These are phyloP conservation scores for Diaporthe destruens DNA, from an alignment of 2,329 filamentous ascomycete species.

Conservation along the genomic window DNA sequence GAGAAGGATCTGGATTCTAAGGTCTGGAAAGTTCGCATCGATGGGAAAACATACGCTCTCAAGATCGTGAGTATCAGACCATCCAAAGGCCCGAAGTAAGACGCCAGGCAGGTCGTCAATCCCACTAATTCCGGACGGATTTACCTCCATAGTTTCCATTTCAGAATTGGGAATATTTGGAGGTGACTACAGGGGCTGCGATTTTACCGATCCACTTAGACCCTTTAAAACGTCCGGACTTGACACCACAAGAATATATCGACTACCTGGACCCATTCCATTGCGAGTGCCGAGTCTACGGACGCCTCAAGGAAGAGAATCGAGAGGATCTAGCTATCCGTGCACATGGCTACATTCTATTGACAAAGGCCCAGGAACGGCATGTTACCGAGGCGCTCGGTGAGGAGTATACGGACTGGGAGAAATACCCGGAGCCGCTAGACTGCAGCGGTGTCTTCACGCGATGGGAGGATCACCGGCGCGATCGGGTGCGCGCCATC, in stretches of 20 bases:
- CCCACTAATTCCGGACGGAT: too few relatives aligned
- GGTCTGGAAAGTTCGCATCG: not conserved
- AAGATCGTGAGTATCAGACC: not conserved
- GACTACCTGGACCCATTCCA: conserved; percentile 2
- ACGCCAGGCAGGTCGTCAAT: too few relatives aligned
- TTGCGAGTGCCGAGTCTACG: conserved; percentile 1
- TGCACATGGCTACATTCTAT: not conserved
- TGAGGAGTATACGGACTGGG: not conserved
- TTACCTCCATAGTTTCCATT: not conserved
- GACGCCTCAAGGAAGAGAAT: not conserved
- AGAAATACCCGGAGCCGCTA: not conserved
- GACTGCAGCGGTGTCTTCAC: not conserved
- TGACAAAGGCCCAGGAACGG: not conserved
- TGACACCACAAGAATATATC: not conserved
- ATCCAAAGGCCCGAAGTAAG: too few relatives aligned
- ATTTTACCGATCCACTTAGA: not conserved
- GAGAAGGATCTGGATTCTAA: not conserved
- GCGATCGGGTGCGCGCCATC: not conserved
- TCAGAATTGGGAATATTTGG: conserved; percentile 2
- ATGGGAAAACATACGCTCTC: not conserved
- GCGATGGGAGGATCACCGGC: not conserved
- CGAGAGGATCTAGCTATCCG: not conserved
- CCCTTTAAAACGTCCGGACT: not conserved
- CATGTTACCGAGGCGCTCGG: not conserved
- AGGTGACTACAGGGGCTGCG: not conserved